These are phyloP conservation scores for Geranium incanum DNA, from an alignment of 441 rosid genomes.

Conservation along the genomic window DNA sequence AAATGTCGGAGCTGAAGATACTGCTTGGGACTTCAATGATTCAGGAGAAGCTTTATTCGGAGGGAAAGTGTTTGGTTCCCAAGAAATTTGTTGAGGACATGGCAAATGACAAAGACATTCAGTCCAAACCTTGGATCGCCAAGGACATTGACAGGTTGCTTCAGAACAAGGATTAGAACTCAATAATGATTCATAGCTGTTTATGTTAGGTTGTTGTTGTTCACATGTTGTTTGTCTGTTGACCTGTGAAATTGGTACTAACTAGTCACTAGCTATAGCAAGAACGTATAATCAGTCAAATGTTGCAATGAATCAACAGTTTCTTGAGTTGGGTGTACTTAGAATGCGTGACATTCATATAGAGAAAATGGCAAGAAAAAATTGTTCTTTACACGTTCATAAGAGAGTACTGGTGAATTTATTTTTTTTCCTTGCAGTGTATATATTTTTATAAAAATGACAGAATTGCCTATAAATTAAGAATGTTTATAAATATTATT, in stretches of 20 bases:
- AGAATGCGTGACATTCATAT: too few relatives aligned
- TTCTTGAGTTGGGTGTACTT: too few relatives aligned
- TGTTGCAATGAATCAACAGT: too few relatives aligned
- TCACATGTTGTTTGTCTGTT: neutral
- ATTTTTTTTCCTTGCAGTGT: too few relatives aligned
- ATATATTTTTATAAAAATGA: too few relatives aligned
- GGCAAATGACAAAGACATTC: neutral
- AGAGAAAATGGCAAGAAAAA: too few relatives aligned
- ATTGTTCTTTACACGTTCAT: too few relatives aligned
- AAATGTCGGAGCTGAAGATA: neutral
- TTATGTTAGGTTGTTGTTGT: neutral
- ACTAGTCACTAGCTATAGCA: too few relatives aligned
- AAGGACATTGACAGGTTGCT: neutral
- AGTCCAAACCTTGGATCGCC: neutral
- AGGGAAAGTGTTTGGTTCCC: constrained; percentile 9
- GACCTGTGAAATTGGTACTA: neutral
- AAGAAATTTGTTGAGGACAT: neutral
- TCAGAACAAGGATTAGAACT: neutral
- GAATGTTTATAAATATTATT: too few relatives aligned
- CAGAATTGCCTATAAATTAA: too few relatives aligned
- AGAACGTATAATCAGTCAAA: too few relatives aligned
- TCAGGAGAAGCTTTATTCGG: neutral
- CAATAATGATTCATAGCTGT: neutral
- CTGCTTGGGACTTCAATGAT: neutral
- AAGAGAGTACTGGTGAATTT: too few relatives aligned